Evolutionary conservation across 345 rosid genomes (phyloP), one percentile per base, ranked within the genome.

Genomic region (Lenwebbia sp.): DNA sequence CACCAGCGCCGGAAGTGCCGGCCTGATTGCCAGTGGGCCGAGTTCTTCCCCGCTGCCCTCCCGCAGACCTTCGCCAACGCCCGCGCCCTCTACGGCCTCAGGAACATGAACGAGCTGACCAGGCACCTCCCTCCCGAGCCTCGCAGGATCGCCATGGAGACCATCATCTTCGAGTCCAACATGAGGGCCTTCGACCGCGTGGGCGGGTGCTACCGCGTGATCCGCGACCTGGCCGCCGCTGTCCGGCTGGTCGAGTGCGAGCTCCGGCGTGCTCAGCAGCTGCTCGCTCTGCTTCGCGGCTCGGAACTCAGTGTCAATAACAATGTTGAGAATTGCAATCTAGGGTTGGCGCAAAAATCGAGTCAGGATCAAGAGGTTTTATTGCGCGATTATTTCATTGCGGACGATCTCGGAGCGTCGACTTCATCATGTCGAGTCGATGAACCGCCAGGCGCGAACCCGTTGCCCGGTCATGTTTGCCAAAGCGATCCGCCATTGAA

Each of bases 181-280:
- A 89, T 82, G 33, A 91, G 94, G 22, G 92, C 90, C 7, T 10
- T 7, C 6, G 91, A 94, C 70, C 96, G 93, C 0, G 92, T 91
- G 1, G 90, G 90, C 7, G 96, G 96, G 12, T 85, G 91, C 65
- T 52, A 47, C 74, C 52, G 84, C 14, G 54, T 86, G 13, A 53
- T 90, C 13, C 10, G 9, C 14, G 85, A 86, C 49, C 82, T 90
- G 44, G 76, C 76, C 76, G 13, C 76, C 76, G 37, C 23, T 23
- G 76, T 33, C 23, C 76, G 13, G 76, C 44, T 65, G 25, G 76
- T 65, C 44, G 76, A 65, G 76, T 17, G 23, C 23, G 76, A 65
- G 76, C 76, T 65, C 76, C 40, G 76, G 44, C 76, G 40, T 1
- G 40, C 76, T 0, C 44, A 17, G 19, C 76, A 19, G 76, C 25